phyloP scores from a whole-genome alignment of 1,284 basidiomycete genomes.

The Ceratobasidium papillatum region DNA sequence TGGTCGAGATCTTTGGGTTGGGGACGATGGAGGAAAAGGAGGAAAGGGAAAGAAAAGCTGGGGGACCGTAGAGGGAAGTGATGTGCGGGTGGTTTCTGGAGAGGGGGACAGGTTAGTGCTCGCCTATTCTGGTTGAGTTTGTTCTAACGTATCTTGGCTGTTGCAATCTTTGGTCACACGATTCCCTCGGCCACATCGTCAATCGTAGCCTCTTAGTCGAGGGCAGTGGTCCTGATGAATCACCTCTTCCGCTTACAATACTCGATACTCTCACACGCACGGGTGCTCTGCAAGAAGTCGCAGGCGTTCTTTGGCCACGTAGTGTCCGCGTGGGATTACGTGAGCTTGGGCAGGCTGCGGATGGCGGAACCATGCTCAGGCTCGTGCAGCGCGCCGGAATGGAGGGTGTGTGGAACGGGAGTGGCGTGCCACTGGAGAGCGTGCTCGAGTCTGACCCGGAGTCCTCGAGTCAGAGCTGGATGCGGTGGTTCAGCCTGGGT shows the following conservation, averaged over 20 bases:
- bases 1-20: conserved; percentile 53
- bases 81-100: conserved; percentile 50
- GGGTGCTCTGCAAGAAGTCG: conserved; percentile 90
- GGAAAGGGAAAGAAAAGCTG: conserved; percentile 50
- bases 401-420: conserved; percentile 90
- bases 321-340: conserved; percentile 84
- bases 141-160: background rate
- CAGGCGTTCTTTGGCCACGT: conserved; percentile 84
- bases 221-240: conserved; percentile 31
- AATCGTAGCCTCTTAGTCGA: conserved; percentile 24
- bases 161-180: background rate
- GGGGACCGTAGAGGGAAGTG: conserved; percentile 54
- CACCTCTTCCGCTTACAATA: conserved; percentile 23
- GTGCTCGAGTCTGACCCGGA: conserved; percentile 56
- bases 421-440: conserved; percentile 66
- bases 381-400: conserved; percentile 84
- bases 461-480: background rate
- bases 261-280: conserved; percentile 82
- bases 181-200: background rate
- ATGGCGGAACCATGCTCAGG: conserved; percentile 86
- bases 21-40: conserved; percentile 12
- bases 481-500: background rate
- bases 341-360: conserved; percentile 90
- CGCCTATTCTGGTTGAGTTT: background rate
- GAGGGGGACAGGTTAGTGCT: conserved; percentile 30